These are phyloP conservation scores for Inga oerstediana DNA, from an alignment of 306 rosid genomes.

Conservation along the genomic window DNA sequence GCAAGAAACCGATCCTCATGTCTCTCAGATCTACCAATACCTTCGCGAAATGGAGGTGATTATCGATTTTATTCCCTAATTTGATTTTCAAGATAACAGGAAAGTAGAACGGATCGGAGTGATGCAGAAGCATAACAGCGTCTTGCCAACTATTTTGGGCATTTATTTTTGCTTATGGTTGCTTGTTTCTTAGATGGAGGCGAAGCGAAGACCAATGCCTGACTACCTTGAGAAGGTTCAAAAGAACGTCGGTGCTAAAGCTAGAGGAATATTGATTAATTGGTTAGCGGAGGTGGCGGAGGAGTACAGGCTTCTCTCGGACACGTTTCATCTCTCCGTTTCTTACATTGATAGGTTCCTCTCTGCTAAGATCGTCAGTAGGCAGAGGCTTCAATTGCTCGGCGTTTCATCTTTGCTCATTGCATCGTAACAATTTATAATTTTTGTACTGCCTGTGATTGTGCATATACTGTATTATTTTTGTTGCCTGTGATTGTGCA, in stretches of 20 bases:
- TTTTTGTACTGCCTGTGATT: not conserved
- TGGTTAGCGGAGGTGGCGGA: conserved; percentile 85
- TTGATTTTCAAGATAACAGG: not conserved
- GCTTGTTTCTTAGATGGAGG: conserved; percentile 44
- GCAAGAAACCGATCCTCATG: conserved; percentile 42
- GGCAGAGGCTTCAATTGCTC: conserved; percentile 55
- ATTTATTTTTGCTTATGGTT: not conserved
- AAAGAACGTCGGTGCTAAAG: conserved; percentile 50
- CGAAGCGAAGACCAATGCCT: conserved; percentile 54
- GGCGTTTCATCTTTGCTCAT: conserved; percentile 79
- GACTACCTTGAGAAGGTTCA: conserved; percentile 67
- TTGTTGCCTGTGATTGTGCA: not conserved
- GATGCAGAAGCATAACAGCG: not conserved
- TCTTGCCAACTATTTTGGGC: not conserved
- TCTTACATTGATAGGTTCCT: conserved; percentile 68
- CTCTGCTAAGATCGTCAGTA: conserved; percentile 42
- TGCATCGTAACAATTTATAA: conserved; percentile 63
- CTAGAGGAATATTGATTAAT: conserved; percentile 74
- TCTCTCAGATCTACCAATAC: conserved; percentile 51
- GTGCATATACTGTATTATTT: too few species aligned
- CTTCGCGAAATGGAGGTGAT: conserved; percentile 71
- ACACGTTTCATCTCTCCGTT: conserved; percentile 64
- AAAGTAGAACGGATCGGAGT: not conserved
- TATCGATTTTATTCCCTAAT: not conserved
- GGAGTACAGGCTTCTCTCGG: conserved; percentile 65